Conservation (phyloP, 768 basidiomycete species). For the Trametes elegans region DNA sequence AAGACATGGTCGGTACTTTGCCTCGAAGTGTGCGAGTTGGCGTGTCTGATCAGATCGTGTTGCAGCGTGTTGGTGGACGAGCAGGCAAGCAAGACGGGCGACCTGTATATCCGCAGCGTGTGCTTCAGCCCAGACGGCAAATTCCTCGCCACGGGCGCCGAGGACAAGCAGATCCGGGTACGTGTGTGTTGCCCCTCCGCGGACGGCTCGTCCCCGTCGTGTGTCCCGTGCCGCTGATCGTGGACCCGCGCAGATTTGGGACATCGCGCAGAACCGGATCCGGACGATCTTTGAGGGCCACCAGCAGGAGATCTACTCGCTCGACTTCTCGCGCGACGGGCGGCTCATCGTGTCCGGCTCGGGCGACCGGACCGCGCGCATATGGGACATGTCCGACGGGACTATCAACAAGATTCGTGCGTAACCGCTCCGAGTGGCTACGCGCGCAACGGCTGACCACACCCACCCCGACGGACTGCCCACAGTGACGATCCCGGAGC, state of each 20-base stretch:
- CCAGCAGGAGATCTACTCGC: slow-evolving; percentile 90
- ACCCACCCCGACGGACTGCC: background rate
- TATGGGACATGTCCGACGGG: slow-evolving; percentile 58
- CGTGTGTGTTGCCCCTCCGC: slow-evolving; percentile 22
- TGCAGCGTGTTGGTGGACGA: slow-evolving; percentile 77
- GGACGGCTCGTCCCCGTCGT: background rate
- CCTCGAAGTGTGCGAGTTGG: background rate
- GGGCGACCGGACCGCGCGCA: slow-evolving; percentile 65
- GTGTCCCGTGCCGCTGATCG: background rate
- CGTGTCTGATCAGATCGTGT: background rate
- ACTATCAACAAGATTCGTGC: slow-evolving; percentile 35
- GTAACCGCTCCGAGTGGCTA: background rate
- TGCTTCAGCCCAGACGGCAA: slow-evolving; percentile 76
- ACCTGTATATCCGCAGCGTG: slow-evolving; percentile 87
- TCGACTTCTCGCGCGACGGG: slow-evolving; percentile 89
- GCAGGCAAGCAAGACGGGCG: slow-evolving; percentile 65
- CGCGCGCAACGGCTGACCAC: background rate
- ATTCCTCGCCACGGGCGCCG: slow-evolving; percentile 76
- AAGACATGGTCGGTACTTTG: slow-evolving; percentile 69
- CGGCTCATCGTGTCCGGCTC: slow-evolving; percentile 86
- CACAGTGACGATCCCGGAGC: slow-evolving; percentile 44
- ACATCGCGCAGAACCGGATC: slow-evolving; percentile 78
- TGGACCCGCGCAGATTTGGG: slow-evolving; percentile 70
- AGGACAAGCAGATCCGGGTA: slow-evolving; percentile 91
- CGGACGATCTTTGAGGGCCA: slow-evolving; percentile 84